Percentiles rank a stretch among this genome's conserved stretches.
Conservation (phyloP, 306 rosid genomes). For the Echinosophora koreensis region DNA sequence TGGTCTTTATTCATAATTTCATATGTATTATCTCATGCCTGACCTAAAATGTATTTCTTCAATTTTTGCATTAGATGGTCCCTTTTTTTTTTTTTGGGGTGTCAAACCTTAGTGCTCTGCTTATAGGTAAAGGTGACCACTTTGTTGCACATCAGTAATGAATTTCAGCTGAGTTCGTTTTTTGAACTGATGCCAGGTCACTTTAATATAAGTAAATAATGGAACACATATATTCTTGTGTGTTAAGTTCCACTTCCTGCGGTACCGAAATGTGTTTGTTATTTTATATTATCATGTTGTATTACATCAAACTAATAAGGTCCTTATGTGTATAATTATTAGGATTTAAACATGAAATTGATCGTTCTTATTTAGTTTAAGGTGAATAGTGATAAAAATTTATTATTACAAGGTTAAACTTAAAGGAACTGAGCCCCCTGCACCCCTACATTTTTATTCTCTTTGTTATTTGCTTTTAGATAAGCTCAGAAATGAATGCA, state of each 20-base stretch:
- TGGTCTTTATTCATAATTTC: constrained; percentile 12
- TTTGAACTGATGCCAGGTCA: constrained; percentile 25
- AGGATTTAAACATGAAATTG: constrained; percentile 3
- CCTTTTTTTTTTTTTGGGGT: background rate
- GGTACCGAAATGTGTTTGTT: constrained; percentile 35
- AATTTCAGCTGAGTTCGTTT: constrained; percentile 31
- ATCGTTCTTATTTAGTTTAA: constrained; percentile 9
- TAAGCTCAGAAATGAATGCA: constrained; percentile 26
- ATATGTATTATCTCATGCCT: constrained; percentile 18
- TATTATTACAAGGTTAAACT: constrained; percentile 10
- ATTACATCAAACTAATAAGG: background rate
- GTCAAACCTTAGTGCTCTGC: constrained; percentile 20
- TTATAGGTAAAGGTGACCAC: constrained; percentile 25
- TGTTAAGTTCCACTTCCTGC: constrained; percentile 39
- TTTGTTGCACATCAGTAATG: constrained; percentile 1
- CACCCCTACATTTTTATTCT: background rate
- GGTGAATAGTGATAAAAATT: constrained; percentile 16
- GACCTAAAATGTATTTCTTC: constrained; percentile 31
- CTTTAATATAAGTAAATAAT: constrained; percentile 37
- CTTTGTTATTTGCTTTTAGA: constrained; percentile 23
- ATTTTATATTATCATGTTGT: constrained; percentile 14
- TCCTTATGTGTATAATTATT: constrained; percentile 24
- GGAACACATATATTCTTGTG: constrained; percentile 30
- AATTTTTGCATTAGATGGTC: constrained; percentile 37
- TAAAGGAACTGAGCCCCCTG: background rate